phyloP scores from a whole-genome alignment of 495 filamentous ascomycete species.

The Elasticomyces elasticus region DNA sequence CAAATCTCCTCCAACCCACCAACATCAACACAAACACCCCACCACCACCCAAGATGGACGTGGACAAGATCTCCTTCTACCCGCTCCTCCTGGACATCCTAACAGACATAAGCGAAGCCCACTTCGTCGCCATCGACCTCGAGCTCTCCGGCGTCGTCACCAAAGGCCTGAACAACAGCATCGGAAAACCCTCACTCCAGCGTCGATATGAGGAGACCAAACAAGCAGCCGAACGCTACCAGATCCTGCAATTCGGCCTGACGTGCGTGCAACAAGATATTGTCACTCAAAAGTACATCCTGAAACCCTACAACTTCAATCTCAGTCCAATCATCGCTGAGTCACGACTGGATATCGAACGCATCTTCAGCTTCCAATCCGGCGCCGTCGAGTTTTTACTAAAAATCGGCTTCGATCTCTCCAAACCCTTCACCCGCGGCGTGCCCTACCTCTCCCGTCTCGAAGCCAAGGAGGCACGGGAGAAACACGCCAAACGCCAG shows the following conservation, averaged over 20 bases:
- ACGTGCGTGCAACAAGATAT: slow-evolving; percentile 48
- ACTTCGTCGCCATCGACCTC: slow-evolving; percentile 63
- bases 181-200: slow-evolving; percentile 36
- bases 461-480: slow-evolving; percentile 44
- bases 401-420: slow-evolving; percentile 53
- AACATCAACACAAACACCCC: background rate
- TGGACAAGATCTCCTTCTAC: slow-evolving; percentile 46
- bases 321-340: slow-evolving; percentile 47
- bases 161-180: slow-evolving; percentile 17
- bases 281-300: slow-evolving; percentile 43
- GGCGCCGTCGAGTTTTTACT: slow-evolving; percentile 55
- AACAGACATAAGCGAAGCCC: slow-evolving; percentile 46
- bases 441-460: slow-evolving; percentile 59
- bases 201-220: slow-evolving; percentile 57
- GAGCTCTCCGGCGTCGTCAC: slow-evolving; percentile 63
- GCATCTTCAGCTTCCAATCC: slow-evolving; percentile 45
- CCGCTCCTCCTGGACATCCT: slow-evolving; percentile 50
- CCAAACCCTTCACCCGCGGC: slow-evolving; percentile 46
- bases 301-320: slow-evolving; percentile 60
- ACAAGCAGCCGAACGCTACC: slow-evolving; percentile 56
- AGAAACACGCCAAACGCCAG: slow-evolving; percentile 28
- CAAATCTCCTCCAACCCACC: background rate
- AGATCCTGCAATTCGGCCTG: slow-evolving; percentile 67
- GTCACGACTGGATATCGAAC: slow-evolving; percentile 41
- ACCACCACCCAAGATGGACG: slow-evolving; percentile 47